Base-by-base conservation (phyloP, 2,329 filamentous ascomycete genomes). In the Fusarium sp. region DNA sequence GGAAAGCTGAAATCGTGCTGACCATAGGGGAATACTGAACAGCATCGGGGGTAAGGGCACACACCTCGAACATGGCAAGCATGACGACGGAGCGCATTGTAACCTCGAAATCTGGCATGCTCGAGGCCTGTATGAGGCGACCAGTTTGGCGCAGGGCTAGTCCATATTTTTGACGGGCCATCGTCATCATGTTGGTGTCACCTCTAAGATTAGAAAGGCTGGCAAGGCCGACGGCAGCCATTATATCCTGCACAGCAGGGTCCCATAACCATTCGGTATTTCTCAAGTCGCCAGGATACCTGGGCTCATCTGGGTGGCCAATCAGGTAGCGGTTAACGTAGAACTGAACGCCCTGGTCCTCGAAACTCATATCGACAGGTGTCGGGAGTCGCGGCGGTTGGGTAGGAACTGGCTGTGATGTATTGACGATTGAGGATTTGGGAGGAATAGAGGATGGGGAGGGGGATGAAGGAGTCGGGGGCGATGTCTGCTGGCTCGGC, bases 41-140 rank as follows among this genome's bases (percentile, higher is more conserved):
- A 36, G 40, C 37, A 41, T 52, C 37, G 41, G 52, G 58, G 62
- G 36, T 49, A 38, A 57, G 49, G 37, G 63, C 58, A 66, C 79
- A 72, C 77, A 89, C 87, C 81, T 90, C 88, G 65, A 88, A 90
- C 75, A 89, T 81, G 46, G 87, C 86, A 67, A 90, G 82, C 70
- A 87, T 81, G 41, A 90, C 80, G 31, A 89, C 84, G 9, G 84
- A 77, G 30, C 83, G 81, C 67, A 88, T 80, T 16, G 85, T 81
- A 11, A 84, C 80, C 45, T 83, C 78, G 23, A 83, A 71, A 53
- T 78, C 76, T 36, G 77, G 70, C 55, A 74, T 70, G 30, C 77
- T 61, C 23, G 77, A 70, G 34, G 79, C 72, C 56, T 73, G 71
- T 59, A 86, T 78, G 8, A 83, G 73, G 58, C 79, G 76, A 8